Evolutionary conservation across 805 yeast species (phyloP).

Genomic region (Ogataea paradorogensis): DNA sequence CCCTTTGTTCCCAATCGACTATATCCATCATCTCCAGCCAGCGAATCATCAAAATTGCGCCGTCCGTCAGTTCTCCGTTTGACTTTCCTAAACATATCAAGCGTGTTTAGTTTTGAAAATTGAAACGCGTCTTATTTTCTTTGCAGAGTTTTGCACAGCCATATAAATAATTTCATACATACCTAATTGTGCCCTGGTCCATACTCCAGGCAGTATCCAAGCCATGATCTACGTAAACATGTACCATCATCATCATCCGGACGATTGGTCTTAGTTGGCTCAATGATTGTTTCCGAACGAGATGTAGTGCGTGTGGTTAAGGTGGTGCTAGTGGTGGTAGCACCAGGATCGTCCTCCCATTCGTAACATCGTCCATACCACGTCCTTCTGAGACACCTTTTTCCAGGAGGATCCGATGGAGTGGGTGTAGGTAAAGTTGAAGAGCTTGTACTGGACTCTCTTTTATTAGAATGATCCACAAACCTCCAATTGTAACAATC

Average conservation of each 20-base stretch:
- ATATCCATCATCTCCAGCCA: conserved; percentile 30
- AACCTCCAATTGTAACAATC: conserved; percentile 91
- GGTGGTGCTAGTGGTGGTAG: conserved; percentile 10
- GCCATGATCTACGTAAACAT: conserved; percentile 21
- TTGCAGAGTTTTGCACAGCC: conserved; percentile 1
- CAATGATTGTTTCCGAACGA: background rate
- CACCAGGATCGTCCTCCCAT: conserved; percentile 32
- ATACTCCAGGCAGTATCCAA: conserved; percentile 22
- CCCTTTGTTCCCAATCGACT: conserved; percentile 29
- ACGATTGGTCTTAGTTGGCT: conserved; percentile 5
- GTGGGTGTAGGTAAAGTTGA: conserved; percentile 21
- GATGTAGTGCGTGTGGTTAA: conserved; percentile 8
- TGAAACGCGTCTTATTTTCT: conserved; percentile 4
- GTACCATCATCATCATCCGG: conserved; percentile 4
- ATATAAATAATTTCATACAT: background rate
- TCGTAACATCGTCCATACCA: conserved; percentile 59
- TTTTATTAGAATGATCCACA: conserved; percentile 45
- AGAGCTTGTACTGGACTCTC: conserved; percentile 30
- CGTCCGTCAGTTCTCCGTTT: conserved; percentile 74
- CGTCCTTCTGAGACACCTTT: conserved; percentile 51
- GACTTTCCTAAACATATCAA: conserved; percentile 64
- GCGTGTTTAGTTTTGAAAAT: conserved; percentile 6
- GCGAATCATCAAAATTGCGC: conserved; percentile 49
- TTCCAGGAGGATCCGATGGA: conserved; percentile 32
- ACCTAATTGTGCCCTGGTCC: conserved; percentile 9